Conservation (phyloP, 2,329 filamentous ascomycete genomes). For the Monosporascus sp. region DNA sequence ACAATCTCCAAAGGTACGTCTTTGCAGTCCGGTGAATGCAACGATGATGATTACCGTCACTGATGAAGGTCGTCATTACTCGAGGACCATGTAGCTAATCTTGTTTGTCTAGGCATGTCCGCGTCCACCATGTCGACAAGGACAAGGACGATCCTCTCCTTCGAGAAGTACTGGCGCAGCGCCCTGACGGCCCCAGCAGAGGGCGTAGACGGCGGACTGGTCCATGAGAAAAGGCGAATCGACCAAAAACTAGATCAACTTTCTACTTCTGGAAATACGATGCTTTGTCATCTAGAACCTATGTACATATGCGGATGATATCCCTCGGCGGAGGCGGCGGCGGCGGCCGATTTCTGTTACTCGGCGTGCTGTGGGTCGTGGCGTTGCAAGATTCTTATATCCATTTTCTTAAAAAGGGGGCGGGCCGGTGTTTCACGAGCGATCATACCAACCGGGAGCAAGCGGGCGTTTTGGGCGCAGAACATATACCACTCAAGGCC, state of each 20-base stretch:
- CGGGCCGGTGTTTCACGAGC: background rate
- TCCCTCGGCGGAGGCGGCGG: background rate
- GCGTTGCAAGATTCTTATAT: background rate
- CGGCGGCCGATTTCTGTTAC: background rate
- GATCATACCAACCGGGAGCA: background rate
- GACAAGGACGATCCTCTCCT: slow-evolving; percentile 79
- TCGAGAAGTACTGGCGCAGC: slow-evolving; percentile 77
- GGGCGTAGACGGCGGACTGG: slow-evolving; percentile 66
- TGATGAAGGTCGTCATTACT: background rate
- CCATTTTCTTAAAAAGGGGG: background rate
- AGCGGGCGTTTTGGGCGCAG: background rate
- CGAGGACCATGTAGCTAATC: background rate
- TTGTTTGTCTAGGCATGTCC: slow-evolving; percentile 64
- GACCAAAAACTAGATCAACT: slow-evolving; percentile 7
- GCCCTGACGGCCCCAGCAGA: slow-evolving; percentile 76
- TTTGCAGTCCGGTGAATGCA: background rate
- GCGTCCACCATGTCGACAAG: slow-evolving; percentile 86
- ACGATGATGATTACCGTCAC: background rate
- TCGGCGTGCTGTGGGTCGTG: background rate
- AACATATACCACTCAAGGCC: background rate
- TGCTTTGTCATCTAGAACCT: slow-evolving; percentile 14
- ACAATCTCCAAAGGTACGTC: slow-evolving; percentile 85
- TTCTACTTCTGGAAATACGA: slow-evolving; percentile 11
- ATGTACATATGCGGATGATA: slow-evolving; percentile 17
- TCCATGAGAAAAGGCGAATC: slow-evolving; percentile 18